Evolutionary conservation across 345 rosid species (phyloP), one percentile per base, ranked within the genome.

Genomic region (Anastatica hierochuntica): DNA sequence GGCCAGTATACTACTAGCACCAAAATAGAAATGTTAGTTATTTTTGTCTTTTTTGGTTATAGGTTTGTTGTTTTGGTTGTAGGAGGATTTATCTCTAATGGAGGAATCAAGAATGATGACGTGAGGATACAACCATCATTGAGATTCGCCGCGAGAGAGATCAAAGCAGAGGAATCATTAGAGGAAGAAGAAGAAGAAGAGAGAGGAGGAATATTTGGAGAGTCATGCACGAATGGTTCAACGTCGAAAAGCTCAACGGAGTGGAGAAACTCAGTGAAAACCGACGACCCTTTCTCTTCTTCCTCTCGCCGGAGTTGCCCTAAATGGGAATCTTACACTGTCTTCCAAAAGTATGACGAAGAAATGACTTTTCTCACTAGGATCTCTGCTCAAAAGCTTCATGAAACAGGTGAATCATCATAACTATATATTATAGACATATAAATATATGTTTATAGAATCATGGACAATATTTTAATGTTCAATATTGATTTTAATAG

Each of bases 161-260:
- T 45, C 56, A 63, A 76, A 77, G 40, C 43, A 79, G 20, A 71
- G 53, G 62, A 74, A 58, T 29, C 13, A 14, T 19, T 33, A 33
- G 49, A 47, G 34, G 71, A 49, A 21, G 60, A 68, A 7, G 95
- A 68, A 31, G 64, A 73, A 19, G 72, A 76, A 43, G 78, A 69
- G 18, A 71, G 67, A 24, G 85, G 70, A 50, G 77, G 72, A 59
- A 80, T 80, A 49, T 94, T 67, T 6, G 95, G 97, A 7, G 97
- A 88, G 31, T 83, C 95, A 9, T 83, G 76, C 52, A 94, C 97
- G 0, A 69, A 71, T 8, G 99, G 89, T 3, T 94, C 99, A 3
- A 94, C 99, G 18, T 94, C 99, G 0, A 94, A 88, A 79, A 94
- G 97, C 75, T 94, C 99, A 11, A 83, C 99, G 14, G 97, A 94